phyloP scores from a whole-genome alignment of 768 basidiomycete genomes.

The Clitopilus hobsonii region DNA sequence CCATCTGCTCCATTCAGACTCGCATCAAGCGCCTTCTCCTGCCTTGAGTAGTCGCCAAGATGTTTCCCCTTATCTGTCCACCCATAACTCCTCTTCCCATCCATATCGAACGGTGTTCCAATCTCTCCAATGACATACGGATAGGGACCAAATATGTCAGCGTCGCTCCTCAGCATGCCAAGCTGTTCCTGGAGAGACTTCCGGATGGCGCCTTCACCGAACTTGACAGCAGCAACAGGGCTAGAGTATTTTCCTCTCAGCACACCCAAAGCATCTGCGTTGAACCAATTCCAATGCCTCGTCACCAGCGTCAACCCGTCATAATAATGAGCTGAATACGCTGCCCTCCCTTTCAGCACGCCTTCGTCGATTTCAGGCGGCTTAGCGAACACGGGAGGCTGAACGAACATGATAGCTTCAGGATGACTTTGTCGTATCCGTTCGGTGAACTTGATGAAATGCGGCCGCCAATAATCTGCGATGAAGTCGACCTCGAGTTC shows the following conservation, averaged over 20 bases:
- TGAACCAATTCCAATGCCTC: slow-evolving; percentile 92
- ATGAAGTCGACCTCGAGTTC: slow-evolving; percentile 61
- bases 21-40: slow-evolving; percentile 85
- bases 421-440: slow-evolving; percentile 69
- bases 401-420: slow-evolving; percentile 83
- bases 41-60: slow-evolving; percentile 70
- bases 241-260: slow-evolving; percentile 76
- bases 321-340: slow-evolving; percentile 85
- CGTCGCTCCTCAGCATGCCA: slow-evolving; percentile 71
- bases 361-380: slow-evolving; percentile 63
- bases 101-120: slow-evolving; percentile 94
- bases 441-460: slow-evolving; percentile 50
- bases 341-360: slow-evolving; percentile 56
- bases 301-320: slow-evolving; percentile 93
- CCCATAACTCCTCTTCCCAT: slow-evolving; percentile 80
- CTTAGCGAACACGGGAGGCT: slow-evolving; percentile 83
- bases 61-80: slow-evolving; percentile 62
- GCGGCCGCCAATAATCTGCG: slow-evolving; percentile 74
- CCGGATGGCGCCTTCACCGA: slow-evolving; percentile 84
- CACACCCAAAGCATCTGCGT: slow-evolving; percentile 92
- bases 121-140: slow-evolving; percentile 96
- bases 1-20: slow-evolving; percentile 79
- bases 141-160: slow-evolving; percentile 59
- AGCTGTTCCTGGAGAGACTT: slow-evolving; percentile 80
- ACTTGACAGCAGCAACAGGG: slow-evolving; percentile 64